A percentile compares a stretch with the other conserved stretches of the same genome.
Evolutionary conservation across 176 grass and related monocot genomes (phyloP).

Genomic region (Carex scoparia): DNA sequence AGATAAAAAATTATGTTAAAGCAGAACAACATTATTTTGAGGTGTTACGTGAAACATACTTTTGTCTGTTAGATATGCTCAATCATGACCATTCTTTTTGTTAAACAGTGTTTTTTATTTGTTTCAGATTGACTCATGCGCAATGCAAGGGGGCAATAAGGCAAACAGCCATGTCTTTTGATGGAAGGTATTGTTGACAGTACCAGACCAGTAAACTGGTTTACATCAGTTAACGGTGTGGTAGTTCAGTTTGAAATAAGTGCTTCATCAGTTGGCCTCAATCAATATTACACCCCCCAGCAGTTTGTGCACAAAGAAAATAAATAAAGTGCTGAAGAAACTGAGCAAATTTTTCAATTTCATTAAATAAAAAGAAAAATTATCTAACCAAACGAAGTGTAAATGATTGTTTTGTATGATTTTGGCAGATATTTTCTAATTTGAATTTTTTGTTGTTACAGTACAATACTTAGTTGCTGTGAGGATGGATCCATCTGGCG

Average conservation of each 20-base stretch:
- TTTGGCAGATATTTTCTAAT: not conserved
- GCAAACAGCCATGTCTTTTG: constrained; percentile 69
- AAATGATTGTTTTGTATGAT: not conserved
- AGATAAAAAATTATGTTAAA: not conserved
- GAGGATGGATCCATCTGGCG: constrained; percentile 75
- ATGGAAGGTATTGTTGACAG: constrained; percentile 64
- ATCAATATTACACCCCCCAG: not conserved
- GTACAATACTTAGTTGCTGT: constrained; percentile 73
- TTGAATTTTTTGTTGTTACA: constrained; percentile 28
- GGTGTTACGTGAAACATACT: not conserved
- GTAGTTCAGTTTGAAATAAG: not conserved
- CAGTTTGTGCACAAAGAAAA: not conserved
- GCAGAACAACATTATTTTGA: not conserved
- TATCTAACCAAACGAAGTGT: not conserved
- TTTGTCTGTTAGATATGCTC: not conserved
- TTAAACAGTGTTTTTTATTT: constrained; percentile 1
- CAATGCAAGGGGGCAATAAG: constrained; percentile 78
- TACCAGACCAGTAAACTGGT: not conserved
- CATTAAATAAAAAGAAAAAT: not conserved
- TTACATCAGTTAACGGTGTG: not conserved
- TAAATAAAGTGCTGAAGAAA: not conserved
- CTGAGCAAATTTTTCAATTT: not conserved
- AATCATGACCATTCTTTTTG: not conserved
- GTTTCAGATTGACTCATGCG: constrained; percentile 45
- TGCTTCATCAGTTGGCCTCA: not conserved